Evolutionary conservation across 352 stramenopile genomes (phyloP), one percentile per base, ranked within the genome.

Genomic region (Phytophthora pini): DNA sequence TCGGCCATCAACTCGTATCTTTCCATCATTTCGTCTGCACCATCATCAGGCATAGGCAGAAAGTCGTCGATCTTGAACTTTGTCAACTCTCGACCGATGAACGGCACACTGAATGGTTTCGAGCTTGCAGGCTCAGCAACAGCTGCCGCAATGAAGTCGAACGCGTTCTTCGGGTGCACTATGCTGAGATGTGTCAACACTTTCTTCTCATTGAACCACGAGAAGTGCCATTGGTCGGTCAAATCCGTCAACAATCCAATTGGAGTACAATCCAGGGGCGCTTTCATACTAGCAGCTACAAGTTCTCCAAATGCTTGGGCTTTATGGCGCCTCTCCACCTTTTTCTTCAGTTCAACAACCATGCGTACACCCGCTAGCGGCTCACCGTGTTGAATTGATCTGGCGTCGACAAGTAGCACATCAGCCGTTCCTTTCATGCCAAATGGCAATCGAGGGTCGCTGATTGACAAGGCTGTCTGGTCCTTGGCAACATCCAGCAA

Each of bases 141-240:
- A 20, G 51, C 38, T 41, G 24, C 24, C 11, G 51, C 53, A 43
- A 61, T 61, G 20, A 61, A 52, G 27, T 52, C 53, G 36, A 51
- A 52, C 26, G 53, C 53, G 10, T 61, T 61, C 40, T 51, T 61
- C 53, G 41, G 40, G n/a, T 52, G 29, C 4, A 7, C 13, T 41
- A 58, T 49, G 24, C 53, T 1, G 53, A 61, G 4, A 38, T 53
- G 41, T 12, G 41, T 53, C 20, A 61, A 46, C n/a, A 24, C 27
- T 36, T 53, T 44, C 29, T 61, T 61, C 41, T 61, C 41, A 27
- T 51, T 61, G 41, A 61, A 61, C 41, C 54, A 61, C 29, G 31
- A 54, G 22, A 52, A 61, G 31, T 61, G 13, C 43, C 8, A 36
- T 36, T 13, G 7, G 29, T 11, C 29, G 29, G 0, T 10, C 29